phyloP scores from a whole-genome alignment of 2,329 filamentous ascomycete genomes.

The Penicillium occitanis region DNA sequence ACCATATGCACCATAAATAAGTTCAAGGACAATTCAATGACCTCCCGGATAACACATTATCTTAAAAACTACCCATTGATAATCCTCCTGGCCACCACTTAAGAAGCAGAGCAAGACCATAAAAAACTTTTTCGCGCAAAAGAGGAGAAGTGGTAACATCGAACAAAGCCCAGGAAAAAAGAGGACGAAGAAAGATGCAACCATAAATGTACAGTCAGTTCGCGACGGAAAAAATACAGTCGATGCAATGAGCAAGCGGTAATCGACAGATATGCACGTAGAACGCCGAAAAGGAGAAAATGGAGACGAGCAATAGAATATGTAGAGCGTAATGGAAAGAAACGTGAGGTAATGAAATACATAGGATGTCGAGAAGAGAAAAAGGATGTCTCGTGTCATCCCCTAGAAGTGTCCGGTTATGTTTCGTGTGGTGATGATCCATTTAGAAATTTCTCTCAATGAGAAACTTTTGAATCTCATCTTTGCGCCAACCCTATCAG shows the following conservation, averaged over 20 bases:
- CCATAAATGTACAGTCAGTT: slow-evolving; percentile 19
- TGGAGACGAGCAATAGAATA: slow-evolving; percentile 11
- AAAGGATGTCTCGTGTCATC: not conserved
- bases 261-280: slow-evolving; percentile 13
- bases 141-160: slow-evolving; percentile 11
- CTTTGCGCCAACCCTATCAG: slow-evolving; percentile 51
- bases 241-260: not conserved
- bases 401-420: not conserved
- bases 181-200: slow-evolving; percentile 20
- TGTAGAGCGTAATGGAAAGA: not conserved
- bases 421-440: slow-evolving; percentile 6
- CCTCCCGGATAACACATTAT: slow-evolving; percentile 4
- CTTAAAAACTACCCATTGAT: not conserved
- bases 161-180: not conserved
- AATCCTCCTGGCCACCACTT: not conserved
- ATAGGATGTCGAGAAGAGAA: not conserved
- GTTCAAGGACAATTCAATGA: not conserved
- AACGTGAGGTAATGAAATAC: slow-evolving; percentile 1
- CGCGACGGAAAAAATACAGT: slow-evolving; percentile 2
- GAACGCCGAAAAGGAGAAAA: slow-evolving; percentile 23
- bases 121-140: slow-evolving; percentile 8
- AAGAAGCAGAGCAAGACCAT: not conserved
- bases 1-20: not conserved
- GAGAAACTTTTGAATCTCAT: slow-evolving; percentile 51
- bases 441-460: slow-evolving; percentile 46